These are phyloP conservation scores for Mentha longifolia DNA, from an alignment of 257 asterid genomes.

Conservation along the genomic window DNA sequence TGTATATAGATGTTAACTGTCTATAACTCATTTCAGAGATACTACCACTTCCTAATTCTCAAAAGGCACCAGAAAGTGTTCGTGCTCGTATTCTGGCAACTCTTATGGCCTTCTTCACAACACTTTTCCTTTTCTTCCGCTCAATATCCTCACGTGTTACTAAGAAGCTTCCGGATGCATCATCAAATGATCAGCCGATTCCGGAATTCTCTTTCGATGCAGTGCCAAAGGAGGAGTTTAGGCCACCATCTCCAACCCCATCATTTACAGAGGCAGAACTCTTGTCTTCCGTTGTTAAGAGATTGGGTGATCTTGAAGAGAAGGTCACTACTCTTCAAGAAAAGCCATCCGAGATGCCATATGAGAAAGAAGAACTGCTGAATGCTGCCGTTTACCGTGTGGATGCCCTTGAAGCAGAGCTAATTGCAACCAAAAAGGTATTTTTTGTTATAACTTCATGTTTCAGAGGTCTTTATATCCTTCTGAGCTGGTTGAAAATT, in stretches of 20 bases:
- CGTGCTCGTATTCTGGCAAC: slow-evolving; percentile 58
- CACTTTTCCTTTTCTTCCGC: slow-evolving; percentile 60
- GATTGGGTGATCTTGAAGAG: slow-evolving; percentile 89
- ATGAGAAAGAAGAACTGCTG: slow-evolving; percentile 86
- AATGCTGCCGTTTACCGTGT: slow-evolving; percentile 98
- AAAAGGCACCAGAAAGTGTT: slow-evolving; percentile 63
- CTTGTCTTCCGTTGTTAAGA: slow-evolving; percentile 72
- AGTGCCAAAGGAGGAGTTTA: slow-evolving; percentile 63
- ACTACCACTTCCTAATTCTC: slow-evolving; percentile 45
- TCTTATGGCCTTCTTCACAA: slow-evolving; percentile 72
- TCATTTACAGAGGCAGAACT: slow-evolving; percentile 82
- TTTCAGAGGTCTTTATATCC: background rate
- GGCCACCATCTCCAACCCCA: slow-evolving; percentile 85
- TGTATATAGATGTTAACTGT: slow-evolving; percentile 20
- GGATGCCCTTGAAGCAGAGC: slow-evolving; percentile 96
- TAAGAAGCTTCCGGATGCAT: slow-evolving; percentile 57
- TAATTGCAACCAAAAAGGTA: slow-evolving; percentile 97
- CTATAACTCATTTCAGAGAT: slow-evolving; percentile 42
- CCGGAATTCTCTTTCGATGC: slow-evolving; percentile 58
- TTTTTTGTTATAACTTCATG: background rate
- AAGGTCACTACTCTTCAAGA: slow-evolving; percentile 74
- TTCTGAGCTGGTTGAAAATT: background rate
- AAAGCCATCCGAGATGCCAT: slow-evolving; percentile 95
- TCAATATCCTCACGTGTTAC: slow-evolving; percentile 53
- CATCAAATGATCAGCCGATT: slow-evolving; percentile 41